phyloP scores from a whole-genome alignment of 352 stramenopile genomes.

The Phytophthora citricola region DNA sequence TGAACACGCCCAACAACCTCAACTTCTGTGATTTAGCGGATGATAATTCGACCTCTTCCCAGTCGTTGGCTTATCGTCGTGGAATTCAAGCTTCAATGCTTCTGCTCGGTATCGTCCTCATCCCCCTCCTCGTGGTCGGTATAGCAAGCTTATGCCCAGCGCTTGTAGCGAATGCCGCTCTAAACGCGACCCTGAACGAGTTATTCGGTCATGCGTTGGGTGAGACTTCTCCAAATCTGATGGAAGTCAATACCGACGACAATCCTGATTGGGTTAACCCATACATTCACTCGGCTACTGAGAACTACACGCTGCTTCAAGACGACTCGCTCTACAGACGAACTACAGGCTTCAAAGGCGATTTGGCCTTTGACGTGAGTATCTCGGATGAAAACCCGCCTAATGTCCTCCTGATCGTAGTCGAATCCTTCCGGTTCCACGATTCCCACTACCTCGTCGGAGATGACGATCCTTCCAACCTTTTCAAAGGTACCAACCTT shows the following conservation, averaged over 20 bases:
- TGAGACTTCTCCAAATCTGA: conserved; percentile 9
- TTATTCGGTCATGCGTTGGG: conserved; percentile 11
- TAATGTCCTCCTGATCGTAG: conserved; percentile 54
- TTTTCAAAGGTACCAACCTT: conserved; percentile 30
- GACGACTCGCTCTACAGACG: conserved; percentile 44
- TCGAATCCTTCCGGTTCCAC: conserved; percentile 63
- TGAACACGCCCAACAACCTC: conserved; percentile 2
- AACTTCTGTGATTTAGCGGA: conserved; percentile 11
- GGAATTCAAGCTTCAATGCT: not conserved
- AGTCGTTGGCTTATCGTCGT: not conserved
- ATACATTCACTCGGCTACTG: conserved; percentile 45
- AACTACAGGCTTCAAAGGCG: conserved; percentile 47
- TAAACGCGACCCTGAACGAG: conserved; percentile 32
- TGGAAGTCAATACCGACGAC: not conserved
- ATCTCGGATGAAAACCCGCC: conserved; percentile 39
- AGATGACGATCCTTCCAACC: conserved; percentile 42
- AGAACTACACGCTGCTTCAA: conserved; percentile 45
- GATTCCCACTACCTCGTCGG: conserved; percentile 60
- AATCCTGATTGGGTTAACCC: conserved; percentile 2
- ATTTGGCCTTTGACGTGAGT: conserved; percentile 48
- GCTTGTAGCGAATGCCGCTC: conserved; percentile 17
- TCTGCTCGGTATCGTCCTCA: conserved; percentile 5
- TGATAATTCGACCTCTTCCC: not conserved
- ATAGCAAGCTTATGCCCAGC: conserved; percentile 6
- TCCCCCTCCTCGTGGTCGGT: conserved; percentile 1